Evolutionary conservation across 2,329 filamentous ascomycete species (phyloP), one percentile per base, ranked within the genome.

Genomic region (Fusarium bactridioides): DNA sequence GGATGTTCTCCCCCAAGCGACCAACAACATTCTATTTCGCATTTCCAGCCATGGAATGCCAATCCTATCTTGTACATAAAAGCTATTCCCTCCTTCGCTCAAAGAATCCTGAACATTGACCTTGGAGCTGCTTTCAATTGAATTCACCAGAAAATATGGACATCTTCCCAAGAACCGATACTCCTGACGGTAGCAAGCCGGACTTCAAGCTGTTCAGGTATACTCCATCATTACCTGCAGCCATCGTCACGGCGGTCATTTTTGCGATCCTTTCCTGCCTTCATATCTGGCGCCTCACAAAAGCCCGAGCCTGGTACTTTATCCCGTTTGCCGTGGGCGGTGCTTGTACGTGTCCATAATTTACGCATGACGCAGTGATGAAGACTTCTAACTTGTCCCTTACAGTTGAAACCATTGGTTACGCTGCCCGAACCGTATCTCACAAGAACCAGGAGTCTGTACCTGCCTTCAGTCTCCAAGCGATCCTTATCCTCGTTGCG

Each of bases 181-280:
- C 27, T 2, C 3, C 7, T 5, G 10, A 21, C 4, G 45, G 5
- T 3, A 4, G 21, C 15, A 50, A 50, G 21, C 5, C 7, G 1
- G 45, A 50, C 15, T 50, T 50, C 5, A 50, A 33, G 29, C n/a
- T 50, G 11, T 50, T 7, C n/a, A 4, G 47, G 8, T 50, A 50
- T 5, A 33, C 29, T 0, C 47, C 29, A 1, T 50, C 29, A 4
- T 23, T 50, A 0, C 47, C 47, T 23, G 29, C 47, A 19, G 47
- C 29, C n/a, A 23, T 33, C 8, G 0, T 50, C 11, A 8, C 47
- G 3, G 3, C 11, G 0, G 4, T 33, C 5, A 50, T 50, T 1
- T 50, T 50, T 16, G 47, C n/a, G 8, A 23, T 23, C 0, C 21
- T 55, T 3, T 21, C 25, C 10, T 55, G 35, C 21, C 37, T 55